A percentile compares a stretch with the other conserved stretches of the same genome.
Evolutionary conservation across 2,329 filamentous ascomycete species (phyloP).

Genomic region (Pestalotiopsis fici): DNA sequence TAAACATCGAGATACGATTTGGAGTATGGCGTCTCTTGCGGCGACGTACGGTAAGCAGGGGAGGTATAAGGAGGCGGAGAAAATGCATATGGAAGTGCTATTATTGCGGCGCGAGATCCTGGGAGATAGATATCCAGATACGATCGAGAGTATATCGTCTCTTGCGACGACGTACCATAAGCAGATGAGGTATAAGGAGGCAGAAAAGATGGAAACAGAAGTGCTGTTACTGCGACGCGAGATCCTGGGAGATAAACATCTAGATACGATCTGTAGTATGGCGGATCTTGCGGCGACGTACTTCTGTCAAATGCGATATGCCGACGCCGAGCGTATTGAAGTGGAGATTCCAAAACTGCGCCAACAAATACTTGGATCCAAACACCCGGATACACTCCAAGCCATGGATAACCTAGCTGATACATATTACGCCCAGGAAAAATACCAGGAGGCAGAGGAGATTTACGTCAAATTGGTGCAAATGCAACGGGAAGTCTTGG

Average conservation of each 20-base stretch:
- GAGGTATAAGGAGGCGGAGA: background rate
- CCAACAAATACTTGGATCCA: background rate
- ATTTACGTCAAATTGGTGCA: background rate
- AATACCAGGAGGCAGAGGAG: background rate
- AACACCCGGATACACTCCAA: background rate
- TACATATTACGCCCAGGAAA: background rate
- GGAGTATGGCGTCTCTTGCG: background rate
- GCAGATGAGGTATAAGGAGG: background rate
- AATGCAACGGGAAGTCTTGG: background rate
- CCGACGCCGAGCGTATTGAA: background rate
- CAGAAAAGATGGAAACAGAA: background rate
- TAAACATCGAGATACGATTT: background rate
- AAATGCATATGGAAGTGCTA: background rate
- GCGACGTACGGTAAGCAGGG: background rate
- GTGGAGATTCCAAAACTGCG: background rate
- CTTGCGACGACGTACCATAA: background rate
- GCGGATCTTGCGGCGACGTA: background rate
- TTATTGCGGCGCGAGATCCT: background rate
- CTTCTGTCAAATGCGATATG: background rate
- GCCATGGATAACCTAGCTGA: background rate
- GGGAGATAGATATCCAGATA: background rate
- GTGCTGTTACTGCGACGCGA: background rate
- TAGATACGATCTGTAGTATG: background rate
- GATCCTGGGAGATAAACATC: background rate
- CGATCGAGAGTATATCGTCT: background rate